Conservation (phyloP, 2,329 filamentous ascomycete genomes). For the Dactylellina leptospora region DNA sequence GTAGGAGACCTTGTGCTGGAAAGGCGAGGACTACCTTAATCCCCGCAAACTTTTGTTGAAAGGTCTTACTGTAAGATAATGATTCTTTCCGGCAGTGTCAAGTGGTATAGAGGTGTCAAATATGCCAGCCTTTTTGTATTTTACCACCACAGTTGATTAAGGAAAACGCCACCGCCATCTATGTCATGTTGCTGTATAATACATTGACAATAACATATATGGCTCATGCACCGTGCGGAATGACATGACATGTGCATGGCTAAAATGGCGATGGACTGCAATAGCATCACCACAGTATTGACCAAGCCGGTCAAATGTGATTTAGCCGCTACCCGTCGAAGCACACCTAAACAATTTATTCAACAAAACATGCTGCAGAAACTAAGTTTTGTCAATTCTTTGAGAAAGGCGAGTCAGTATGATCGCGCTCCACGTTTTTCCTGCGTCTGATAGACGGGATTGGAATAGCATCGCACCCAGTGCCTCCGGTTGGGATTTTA, state of each 20-base stretch:
- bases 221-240: slow-evolving; percentile 31
- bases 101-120: no score
- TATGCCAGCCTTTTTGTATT: slow-evolving; percentile 7
- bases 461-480: slow-evolving; percentile 24
- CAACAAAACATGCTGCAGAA: no score
- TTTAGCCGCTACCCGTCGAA: slow-evolving; percentile 31
- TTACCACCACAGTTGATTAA: slow-evolving; percentile 11
- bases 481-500: slow-evolving; percentile 52
- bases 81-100: no score
- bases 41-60: no score
- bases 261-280: slow-evolving; percentile 8
- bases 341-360: not conserved
- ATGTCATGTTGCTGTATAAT: slow-evolving; percentile 23
- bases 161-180: slow-evolving; percentile 37
- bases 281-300: slow-evolving; percentile 4
- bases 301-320: not conserved
- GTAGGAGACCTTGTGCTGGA: not conserved
- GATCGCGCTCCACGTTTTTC: slow-evolving; percentile 35
- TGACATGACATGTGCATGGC: slow-evolving; percentile 16
- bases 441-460: slow-evolving; percentile 6
- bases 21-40: no score
- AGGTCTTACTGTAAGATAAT: no score
- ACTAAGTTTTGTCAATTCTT: not conserved
- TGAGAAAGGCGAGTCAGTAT: slow-evolving; percentile 15
- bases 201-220: slow-evolving; percentile 24